Evolutionary conservation across 495 filamentous ascomycete genomes (phyloP).

Genomic region (Letharia columbiana): DNA sequence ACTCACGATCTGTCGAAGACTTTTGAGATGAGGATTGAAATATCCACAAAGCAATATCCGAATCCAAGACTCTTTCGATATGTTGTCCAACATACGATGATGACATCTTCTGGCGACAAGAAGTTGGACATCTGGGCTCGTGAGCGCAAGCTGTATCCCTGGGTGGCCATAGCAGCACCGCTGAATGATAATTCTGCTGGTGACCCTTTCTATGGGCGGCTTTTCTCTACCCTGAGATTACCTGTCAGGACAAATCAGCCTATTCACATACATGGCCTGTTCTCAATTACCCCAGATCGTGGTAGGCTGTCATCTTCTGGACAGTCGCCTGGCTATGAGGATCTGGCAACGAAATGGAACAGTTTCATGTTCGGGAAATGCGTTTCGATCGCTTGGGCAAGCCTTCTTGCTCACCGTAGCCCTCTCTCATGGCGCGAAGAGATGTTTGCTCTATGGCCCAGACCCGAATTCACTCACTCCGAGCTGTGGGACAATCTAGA

Average conservation of each 20-base stretch:
- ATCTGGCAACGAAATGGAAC: conserved; percentile 32
- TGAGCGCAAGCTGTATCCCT: conserved; percentile 32
- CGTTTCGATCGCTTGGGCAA: conserved; percentile 30
- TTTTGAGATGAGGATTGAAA: conserved; percentile 19
- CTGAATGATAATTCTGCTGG: conserved; percentile 9
- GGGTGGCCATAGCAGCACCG: conserved; percentile 36
- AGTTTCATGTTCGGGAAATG: conserved; percentile 30
- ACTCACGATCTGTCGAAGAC: conserved; percentile 16
- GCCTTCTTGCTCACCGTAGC: conserved; percentile 8
- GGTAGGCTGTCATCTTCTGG: conserved; percentile 28
- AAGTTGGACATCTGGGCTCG: conserved; percentile 31
- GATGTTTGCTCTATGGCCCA: conserved; percentile 17
- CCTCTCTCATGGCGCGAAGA: conserved; percentile 2
- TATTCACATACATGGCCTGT: conserved; percentile 37
- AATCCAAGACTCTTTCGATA: conserved; percentile 13
- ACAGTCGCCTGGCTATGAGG: conserved; percentile 25
- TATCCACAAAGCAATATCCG: neutral
- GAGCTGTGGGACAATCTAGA: conserved; percentile 17
- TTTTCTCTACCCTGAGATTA: conserved; percentile 36
- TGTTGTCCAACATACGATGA: conserved; percentile 30
- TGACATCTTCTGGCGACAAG: conserved; percentile 14
- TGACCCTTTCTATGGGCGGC: conserved; percentile 21
- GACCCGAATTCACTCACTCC: conserved; percentile 8
- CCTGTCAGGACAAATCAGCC: conserved; percentile 34
- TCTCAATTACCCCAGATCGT: conserved; percentile 35